Base-by-base conservation (phyloP, 495 filamentous ascomycete genomes). In the Hypoxylon subgilvum region DNA sequence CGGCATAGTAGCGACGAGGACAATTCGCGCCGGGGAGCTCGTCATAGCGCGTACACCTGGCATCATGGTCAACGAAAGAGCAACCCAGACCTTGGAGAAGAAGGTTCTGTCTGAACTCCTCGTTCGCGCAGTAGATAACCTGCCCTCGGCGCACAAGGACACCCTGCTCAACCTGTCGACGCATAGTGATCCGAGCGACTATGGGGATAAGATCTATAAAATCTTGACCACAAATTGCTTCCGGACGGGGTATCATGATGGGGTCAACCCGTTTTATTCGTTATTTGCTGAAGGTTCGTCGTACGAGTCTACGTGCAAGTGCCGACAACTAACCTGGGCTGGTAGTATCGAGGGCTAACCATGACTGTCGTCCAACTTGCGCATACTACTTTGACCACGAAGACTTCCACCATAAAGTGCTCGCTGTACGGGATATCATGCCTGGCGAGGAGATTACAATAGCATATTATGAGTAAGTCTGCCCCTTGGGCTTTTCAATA, bases 331-430 rank as follows among this genome's bases (percentile, higher is more conserved):
- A 14, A 63, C 13, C 17, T 22, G 12, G 6, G 28, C 6, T 42
- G 21, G 18, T 8, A 70, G 71, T 76, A 46, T 71, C 74, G 4
- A 66, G 75, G 30, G 55, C 76, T 51, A 79, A 79, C 54, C 76
- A 79, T 57, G 74, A 73, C 59, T 79, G 75, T 52, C 72, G 74
- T 0, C 71, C 75, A 6, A 77, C 75, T 30, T 72, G 71, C 8
- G 74, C 74, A 31, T 77, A 79, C 69, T 69, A 65, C 48, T 77
- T 73, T 36, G 69, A 72, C 21, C 52, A 69, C 28, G 48, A 40
- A 4, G 57, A 65, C 1, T 69, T 77, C 9, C 54, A 60, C 6
- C 76, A 78, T 35, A 67, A 63, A 36, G 63, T 78, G 6, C 56
- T 69, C 34, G 74, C 76, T 19, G 64, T 69, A 1, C 61, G 71